phyloP scores from a whole-genome alignment of 305 asterid species.

The Andrographis paniculata region DNA sequence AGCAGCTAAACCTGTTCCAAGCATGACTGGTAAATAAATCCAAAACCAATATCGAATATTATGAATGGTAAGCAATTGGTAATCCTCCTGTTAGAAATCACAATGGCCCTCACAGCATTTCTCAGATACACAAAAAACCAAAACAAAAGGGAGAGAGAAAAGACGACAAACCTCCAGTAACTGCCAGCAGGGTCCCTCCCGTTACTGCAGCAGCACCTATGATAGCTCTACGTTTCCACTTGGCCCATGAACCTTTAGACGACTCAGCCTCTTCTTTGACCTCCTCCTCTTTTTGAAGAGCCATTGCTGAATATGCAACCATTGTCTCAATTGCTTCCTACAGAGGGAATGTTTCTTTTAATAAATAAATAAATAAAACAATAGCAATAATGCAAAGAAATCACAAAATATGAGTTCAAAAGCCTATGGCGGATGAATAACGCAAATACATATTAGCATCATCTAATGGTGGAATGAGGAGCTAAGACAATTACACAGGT shows the following conservation, averaged over 20 bases:
- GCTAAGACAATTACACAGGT: too few species aligned
- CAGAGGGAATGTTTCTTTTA: slow-evolving; percentile 18
- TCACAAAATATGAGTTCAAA: not conserved
- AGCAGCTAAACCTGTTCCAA: slow-evolving; percentile 85
- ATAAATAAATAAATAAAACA: slow-evolving; percentile 9
- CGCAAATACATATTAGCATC: too few species aligned
- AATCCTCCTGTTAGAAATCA: too few species aligned
- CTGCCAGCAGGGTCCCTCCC: slow-evolving; percentile 94
- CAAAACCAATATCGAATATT: slow-evolving; percentile 9
- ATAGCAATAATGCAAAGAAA: not conserved
- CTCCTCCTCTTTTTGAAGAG: slow-evolving; percentile 64
- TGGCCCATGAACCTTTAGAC: slow-evolving; percentile 58
- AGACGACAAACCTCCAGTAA: slow-evolving; percentile 69
- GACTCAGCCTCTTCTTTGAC: slow-evolving; percentile 41
- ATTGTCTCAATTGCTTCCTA: slow-evolving; percentile 91
- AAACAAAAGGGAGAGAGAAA: slow-evolving; percentile 15
- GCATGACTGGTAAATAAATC: slow-evolving; percentile 15
- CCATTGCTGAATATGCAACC: slow-evolving; percentile 91
- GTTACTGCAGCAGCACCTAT: slow-evolving; percentile 96
- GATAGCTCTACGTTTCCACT: slow-evolving; percentile 93
- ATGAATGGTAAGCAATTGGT: too few species aligned
- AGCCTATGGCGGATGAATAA: not conserved
- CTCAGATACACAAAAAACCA: slow-evolving; percentile 12
- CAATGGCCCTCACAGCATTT: not conserved
- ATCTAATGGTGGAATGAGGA: too few species aligned